Evolutionary conservation across 2,329 filamentous ascomycete species (phyloP), one percentile per base, ranked within the genome.

Genomic region (Clarireedia monteithiana): DNA sequence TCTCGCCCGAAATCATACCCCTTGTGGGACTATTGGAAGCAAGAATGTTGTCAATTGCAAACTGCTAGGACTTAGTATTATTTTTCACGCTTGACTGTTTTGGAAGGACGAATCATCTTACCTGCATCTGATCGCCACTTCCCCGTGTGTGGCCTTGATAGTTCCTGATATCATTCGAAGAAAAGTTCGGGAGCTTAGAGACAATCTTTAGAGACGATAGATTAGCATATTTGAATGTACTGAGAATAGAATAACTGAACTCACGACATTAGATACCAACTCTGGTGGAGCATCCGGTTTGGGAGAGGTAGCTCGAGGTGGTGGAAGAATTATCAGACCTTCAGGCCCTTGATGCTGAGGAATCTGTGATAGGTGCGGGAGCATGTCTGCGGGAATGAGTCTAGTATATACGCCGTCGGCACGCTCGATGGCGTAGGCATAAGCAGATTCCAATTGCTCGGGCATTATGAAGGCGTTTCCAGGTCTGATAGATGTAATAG

Each of bases 381-480:
- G 67, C 69, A 74, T 71, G 59, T 84, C 81, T 0, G 77, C 80
- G 0, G 79, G 79, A 14, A 84, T 70, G 0, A 84, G 74, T 3
- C 76, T 72, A 5, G 81, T 82, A 57, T 74, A 78, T 48, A 72
- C 69, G 3, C 81, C 81, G 57, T 81, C 75, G 7, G 76, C 76
- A 6, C 81, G 74, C 51, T 77, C 74, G 52, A 78, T 74, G 60
- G 74, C 81, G 65, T 84, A 84, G 2, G 71, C 74, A 55, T 73
- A 77, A 14, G 67, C 66, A 30, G 58, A 47, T 24, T 61, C 49
- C 0, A 69, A 36, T 52, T 68, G 66, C 9, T 58, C 53, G 1
- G 62, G 54, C 1, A 58, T 57, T 4, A 64, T 61, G 7, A 38
- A 62, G 2, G 62, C 55, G 1, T 50, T 38, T 7, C 67, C 67